These are phyloP conservation scores for Cladosporium sp. DNA, from an alignment of 2,329 filamentous ascomycete genomes.

Conservation along the genomic window DNA sequence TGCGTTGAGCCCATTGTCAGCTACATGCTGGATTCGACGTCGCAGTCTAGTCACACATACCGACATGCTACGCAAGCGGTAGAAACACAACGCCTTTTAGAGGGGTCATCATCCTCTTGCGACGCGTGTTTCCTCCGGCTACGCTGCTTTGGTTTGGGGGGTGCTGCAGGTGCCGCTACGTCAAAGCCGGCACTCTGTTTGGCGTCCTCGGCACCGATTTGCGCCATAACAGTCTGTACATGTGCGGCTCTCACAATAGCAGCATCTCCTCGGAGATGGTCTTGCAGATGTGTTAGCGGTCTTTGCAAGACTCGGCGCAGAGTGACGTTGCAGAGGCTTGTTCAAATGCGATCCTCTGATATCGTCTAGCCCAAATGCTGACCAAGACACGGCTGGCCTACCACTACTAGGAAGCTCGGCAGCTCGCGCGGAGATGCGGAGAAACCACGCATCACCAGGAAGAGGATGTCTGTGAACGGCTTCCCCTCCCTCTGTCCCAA, in stretches of 20 bases:
- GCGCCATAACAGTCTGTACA: slow-evolving; percentile 3
- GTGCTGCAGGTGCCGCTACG: background rate
- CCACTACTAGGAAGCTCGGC: too few species aligned
- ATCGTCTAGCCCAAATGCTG: too few species aligned
- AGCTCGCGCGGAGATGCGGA: too few species aligned
- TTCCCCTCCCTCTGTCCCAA: too few species aligned
- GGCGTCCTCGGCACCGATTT: background rate
- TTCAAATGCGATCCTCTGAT: background rate
- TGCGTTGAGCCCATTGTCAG: slow-evolving; percentile 9
- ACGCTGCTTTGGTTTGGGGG: slow-evolving; percentile 21
- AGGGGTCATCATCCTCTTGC: slow-evolving; percentile 35
- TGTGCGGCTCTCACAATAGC: background rate
- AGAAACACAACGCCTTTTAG: slow-evolving; percentile 40
- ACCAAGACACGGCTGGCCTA: too few species aligned
- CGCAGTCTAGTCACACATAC: slow-evolving; percentile 16
- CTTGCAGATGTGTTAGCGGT: background rate
- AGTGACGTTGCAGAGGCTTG: background rate
- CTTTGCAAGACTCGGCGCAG: background rate
- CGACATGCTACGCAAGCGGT: slow-evolving; percentile 33
- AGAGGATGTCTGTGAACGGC: too few species aligned
- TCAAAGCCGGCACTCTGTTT: background rate
- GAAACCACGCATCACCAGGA: too few species aligned
- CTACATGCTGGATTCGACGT: background rate
- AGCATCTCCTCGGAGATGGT: slow-evolving; percentile 11
- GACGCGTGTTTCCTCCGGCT: slow-evolving; percentile 20